These are phyloP conservation scores for Spiraea crenata DNA, from an alignment of 331 rosid genomes.

Conservation along the genomic window DNA sequence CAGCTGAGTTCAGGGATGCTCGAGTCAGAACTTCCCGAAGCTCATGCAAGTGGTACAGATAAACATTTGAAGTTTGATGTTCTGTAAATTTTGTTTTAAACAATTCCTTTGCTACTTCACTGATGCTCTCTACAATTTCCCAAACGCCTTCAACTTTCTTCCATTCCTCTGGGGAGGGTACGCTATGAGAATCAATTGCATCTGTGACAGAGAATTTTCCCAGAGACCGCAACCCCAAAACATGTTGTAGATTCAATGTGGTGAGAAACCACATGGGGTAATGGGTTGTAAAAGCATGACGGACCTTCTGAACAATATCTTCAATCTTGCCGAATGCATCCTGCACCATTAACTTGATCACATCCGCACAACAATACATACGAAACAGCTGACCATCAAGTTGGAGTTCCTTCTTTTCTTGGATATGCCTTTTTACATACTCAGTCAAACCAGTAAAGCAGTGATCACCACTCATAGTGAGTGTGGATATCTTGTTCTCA, in stretches of 20 bases:
- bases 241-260: conserved; percentile 1
- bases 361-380: conserved; percentile 21
- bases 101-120: conserved; percentile 4
- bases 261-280: conserved; percentile 13
- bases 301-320: conserved; percentile 1
- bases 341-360: conserved; percentile 15
- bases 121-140: conserved; percentile 1
- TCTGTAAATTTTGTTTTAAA: conserved; percentile 10
- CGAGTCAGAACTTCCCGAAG: conserved; percentile 1
- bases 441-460: conserved; percentile 1
- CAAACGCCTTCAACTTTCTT: conserved; percentile 18
- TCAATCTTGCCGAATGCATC: conserved; percentile 6
- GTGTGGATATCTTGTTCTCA: conserved; percentile 9
- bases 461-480: neutral
- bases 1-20: neutral
- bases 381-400: neutral
- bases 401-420: conserved; percentile 8
- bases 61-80: conserved; percentile 12
- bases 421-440: conserved; percentile 2
- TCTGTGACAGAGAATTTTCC: conserved; percentile 6
- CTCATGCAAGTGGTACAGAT: conserved; percentile 15
- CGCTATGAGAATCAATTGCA: neutral
- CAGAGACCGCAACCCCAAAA: conserved; percentile 1
- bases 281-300: neutral
- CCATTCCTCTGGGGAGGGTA: conserved; percentile 19